Conservation (phyloP, 176 grass and related monocot species). For the Avena atlantica region DNA sequence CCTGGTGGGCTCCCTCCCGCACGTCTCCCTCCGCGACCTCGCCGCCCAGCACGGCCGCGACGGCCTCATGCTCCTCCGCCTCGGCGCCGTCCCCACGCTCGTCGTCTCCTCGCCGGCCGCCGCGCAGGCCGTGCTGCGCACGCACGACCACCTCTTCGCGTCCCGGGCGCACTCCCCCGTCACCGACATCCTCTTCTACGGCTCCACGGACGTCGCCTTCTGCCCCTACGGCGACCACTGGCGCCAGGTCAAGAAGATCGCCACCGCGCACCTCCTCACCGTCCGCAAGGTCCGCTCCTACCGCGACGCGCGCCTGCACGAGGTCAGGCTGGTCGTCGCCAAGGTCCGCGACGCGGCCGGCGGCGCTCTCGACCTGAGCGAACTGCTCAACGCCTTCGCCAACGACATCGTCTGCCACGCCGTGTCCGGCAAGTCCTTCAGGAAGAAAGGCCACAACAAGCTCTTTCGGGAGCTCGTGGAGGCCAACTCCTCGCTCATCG, state of each 20-base stretch:
- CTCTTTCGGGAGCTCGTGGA: not conserved
- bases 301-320: not conserved
- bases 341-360: not conserved
- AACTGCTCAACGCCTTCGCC: not conserved
- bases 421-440: not conserved
- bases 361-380: not conserved
- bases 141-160: not conserved
- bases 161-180: not conserved
- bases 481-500: not conserved
- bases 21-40: not conserved
- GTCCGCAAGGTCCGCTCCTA: not conserved
- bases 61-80: slow-evolving; percentile 2
- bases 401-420: not conserved
- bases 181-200: not conserved
- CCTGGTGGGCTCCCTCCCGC: not conserved
- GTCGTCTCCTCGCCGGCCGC: not conserved
- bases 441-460: not conserved
- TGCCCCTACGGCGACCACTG: slow-evolving; percentile 1
- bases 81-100: not conserved
- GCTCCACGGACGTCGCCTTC: not conserved
- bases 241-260: not conserved
- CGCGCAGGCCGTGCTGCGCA: not conserved
- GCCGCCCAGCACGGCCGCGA: not conserved
- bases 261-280: slow-evolving; percentile 11
- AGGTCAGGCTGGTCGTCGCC: not conserved